Base-by-base conservation (phyloP, 129 eudicot species). In the Heracleum sosnowskyi region DNA sequence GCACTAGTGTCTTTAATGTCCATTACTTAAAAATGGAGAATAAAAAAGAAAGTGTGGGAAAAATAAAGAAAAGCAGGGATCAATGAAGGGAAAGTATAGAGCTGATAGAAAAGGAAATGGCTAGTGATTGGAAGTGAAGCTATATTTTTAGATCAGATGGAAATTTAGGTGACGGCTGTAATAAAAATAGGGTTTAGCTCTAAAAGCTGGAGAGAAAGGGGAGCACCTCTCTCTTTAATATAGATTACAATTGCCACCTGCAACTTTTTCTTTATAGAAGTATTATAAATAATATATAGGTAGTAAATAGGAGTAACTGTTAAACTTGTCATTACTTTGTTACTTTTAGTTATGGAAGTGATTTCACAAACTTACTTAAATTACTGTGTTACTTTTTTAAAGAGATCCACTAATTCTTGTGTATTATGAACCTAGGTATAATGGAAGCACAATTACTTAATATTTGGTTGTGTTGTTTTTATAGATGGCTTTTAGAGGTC, bases 401-500 rank as follows among this genome's bases (percentile, higher is more conserved):
- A 69, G 72, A 69, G 72, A 17, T 20, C 36, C 46, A 22, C 31
- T 69, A 26, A 24, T 20, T 72, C 45, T 37, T n/a, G 26, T 40
- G 22, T 12, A 72, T 7, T 37, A 72, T 72, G 22, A 3, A 73
- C 22, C 18, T 73, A 41, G 41, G 41, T 40, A 4, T 41, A 41
- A 6, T 2, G 2, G 60, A 15, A 44, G 7, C n/a, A n/a, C 62
- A 44, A 34, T 40, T 44, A 74, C 22, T 74, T 44, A 44, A 4
- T 46, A 24, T 41, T 44, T 24, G 24, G 22, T 41, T 11, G 26
- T n/a, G 44, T 73, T 41, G 55, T 51, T 37, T n/a, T 13, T 11
- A 47, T 78, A 78, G 79, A 86, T 86, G 89, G 75, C 86, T 10
- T 80, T 41, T 47, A 86, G 89, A 55, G 84, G 86, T 36, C 60